phyloP scores from a whole-genome alignment of 257 asterid species.

The Scutellaria baicalensis region DNA sequence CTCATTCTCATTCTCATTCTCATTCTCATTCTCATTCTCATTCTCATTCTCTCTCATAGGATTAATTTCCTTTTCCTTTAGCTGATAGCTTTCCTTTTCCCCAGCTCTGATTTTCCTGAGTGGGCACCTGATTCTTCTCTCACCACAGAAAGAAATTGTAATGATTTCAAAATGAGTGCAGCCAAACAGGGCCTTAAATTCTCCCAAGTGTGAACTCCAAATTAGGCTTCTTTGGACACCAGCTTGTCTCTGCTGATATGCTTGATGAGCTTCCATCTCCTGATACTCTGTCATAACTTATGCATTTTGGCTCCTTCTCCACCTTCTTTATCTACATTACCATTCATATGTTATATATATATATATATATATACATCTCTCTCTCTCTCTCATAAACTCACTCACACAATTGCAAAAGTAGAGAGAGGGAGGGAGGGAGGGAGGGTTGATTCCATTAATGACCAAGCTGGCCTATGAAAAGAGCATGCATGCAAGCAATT shows the following conservation, averaged over 20 bases:
- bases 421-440: too few relatives aligned
- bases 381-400: neutral
- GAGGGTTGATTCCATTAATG: too few relatives aligned
- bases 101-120: constrained; percentile 37
- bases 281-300: constrained; percentile 57
- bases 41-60: too few relatives aligned
- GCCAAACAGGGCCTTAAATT: constrained; percentile 7
- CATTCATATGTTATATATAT: neutral
- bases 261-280: constrained; percentile 64
- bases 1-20: neutral
- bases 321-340: constrained; percentile 31
- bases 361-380: neutral
- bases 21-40: neutral
- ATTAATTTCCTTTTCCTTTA: too few relatives aligned
- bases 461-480: too few relatives aligned
- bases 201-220: constrained; percentile 70
- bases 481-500: too few relatives aligned
- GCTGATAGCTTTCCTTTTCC: neutral
- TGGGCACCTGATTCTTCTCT: constrained; percentile 74
- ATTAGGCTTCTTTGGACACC: constrained; percentile 61
- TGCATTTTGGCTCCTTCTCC: constrained; percentile 34
- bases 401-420: too few relatives aligned
- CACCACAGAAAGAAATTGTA: constrained; percentile 21
- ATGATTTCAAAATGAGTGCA: constrained; percentile 59
- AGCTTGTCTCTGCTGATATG: constrained; percentile 39